These are phyloP conservation scores for Fusarium sp. DNA, from an alignment of 2,329 filamentous ascomycete genomes.

Conservation along the genomic window DNA sequence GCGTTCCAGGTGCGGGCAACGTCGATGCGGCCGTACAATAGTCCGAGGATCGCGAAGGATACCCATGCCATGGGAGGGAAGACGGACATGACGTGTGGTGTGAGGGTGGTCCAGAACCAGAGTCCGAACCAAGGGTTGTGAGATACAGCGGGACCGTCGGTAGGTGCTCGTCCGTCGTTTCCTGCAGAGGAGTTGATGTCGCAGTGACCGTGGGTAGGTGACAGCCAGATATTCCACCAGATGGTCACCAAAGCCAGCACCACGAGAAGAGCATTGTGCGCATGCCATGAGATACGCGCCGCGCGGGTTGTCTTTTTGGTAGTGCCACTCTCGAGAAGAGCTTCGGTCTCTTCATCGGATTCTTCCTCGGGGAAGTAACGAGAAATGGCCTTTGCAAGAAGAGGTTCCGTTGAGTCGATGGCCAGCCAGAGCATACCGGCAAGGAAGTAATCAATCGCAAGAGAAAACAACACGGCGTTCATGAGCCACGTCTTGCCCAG, in stretches of 20 bases:
- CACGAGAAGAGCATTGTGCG: conserved; percentile 54
- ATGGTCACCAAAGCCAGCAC: conserved; percentile 53
- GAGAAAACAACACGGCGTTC: conserved; percentile 58
- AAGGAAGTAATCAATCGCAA: conserved; percentile 60
- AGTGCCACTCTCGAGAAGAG: conserved; percentile 43
- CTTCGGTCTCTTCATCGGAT: conserved; percentile 46
- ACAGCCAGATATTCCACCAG: conserved; percentile 61
- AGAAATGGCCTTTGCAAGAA: conserved; percentile 46
- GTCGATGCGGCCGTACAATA: conserved; percentile 57
- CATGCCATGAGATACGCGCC: conserved; percentile 53
- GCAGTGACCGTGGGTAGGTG: conserved; percentile 55
- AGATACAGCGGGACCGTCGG: conserved; percentile 25
- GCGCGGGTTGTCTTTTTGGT: conserved; percentile 9
- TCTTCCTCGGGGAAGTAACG: conserved; percentile 19
- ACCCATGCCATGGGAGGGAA: conserved; percentile 61
- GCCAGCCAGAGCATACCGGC: conserved; percentile 57
- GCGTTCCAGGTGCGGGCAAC: conserved; percentile 50
- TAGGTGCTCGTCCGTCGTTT: background rate
- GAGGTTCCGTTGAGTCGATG: conserved; percentile 51
- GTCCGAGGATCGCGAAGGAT: conserved; percentile 58
- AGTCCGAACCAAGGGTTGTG: conserved; percentile 49
- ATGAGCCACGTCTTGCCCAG: conserved; percentile 55
- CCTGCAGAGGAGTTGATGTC: conserved; percentile 4
- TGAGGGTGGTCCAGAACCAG: conserved; percentile 56
- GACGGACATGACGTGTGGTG: conserved; percentile 50